These are phyloP conservation scores for Tilletia horrida DNA, from an alignment of 1,284 basidiomycete genomes.

Conservation along the genomic window DNA sequence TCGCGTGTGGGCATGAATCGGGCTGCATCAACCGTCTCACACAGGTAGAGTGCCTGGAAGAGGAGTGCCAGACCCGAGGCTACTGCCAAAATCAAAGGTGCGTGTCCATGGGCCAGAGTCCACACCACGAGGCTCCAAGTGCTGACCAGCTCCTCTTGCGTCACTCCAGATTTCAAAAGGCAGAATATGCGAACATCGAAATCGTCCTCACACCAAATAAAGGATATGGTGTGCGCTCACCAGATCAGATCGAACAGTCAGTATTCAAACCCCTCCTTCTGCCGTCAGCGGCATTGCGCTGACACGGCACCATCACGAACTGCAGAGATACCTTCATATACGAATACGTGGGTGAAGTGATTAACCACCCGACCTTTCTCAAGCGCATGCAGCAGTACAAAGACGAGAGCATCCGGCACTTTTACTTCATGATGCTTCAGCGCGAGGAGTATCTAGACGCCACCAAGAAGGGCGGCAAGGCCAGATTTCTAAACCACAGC, in stretches of 20 bases:
- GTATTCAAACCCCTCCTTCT: constrained; percentile 49
- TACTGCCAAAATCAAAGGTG: constrained; percentile 78
- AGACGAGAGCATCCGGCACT: constrained; percentile 87
- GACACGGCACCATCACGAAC: constrained; percentile 9
- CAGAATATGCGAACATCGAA: constrained; percentile 79
- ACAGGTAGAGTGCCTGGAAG: constrained; percentile 87
- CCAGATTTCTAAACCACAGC: constrained; percentile 95
- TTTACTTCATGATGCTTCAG: constrained; percentile 99
- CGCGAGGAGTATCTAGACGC: constrained; percentile 99
- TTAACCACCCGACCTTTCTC: constrained; percentile 79
- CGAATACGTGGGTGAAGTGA: constrained; percentile 96
- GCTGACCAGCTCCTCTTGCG: not conserved
- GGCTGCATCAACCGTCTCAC: constrained; percentile 97
- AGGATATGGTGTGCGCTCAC: constrained; percentile 84
- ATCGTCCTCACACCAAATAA: constrained; percentile 94
- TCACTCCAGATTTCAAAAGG: constrained; percentile 72
- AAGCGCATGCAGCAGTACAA: constrained; percentile 93
- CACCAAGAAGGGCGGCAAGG: constrained; percentile 92
- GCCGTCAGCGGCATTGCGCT: constrained; percentile 15
- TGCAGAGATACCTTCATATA: constrained; percentile 82
- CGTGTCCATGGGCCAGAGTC: not conserved
- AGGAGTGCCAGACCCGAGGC: constrained; percentile 77
- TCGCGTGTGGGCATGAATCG: constrained; percentile 79
- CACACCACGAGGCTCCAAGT: not conserved
- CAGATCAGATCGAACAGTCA: constrained; percentile 68